Conservation (phyloP, 1,284 basidiomycete species). For the Coniferiporia weirii region DNA sequence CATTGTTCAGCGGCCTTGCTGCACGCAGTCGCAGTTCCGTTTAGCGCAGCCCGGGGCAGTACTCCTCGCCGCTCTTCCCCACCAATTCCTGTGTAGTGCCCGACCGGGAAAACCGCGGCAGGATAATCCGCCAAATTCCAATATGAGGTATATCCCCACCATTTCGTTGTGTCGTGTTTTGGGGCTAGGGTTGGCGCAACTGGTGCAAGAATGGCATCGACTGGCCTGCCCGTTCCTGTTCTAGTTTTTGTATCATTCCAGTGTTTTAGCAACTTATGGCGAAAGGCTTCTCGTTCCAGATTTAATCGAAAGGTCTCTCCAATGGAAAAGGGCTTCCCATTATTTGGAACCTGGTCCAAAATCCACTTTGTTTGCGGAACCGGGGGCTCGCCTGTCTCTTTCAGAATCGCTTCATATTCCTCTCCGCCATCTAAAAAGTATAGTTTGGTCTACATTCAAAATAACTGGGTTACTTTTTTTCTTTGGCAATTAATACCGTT, state of each 20-base stretch:
- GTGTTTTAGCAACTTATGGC: slow-evolving; percentile 38
- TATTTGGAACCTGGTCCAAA: slow-evolving; percentile 35
- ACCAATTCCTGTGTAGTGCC: slow-evolving; percentile 19
- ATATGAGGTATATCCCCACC: slow-evolving; percentile 49
- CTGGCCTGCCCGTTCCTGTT: slow-evolving; percentile 44
- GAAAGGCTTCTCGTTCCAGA: slow-evolving; percentile 39
- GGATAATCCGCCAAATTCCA: slow-evolving; percentile 57
- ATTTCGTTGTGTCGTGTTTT: slow-evolving; percentile 44
- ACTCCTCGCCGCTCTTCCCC: not conserved
- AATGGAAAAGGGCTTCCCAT: slow-evolving; percentile 32
- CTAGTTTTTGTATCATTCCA: slow-evolving; percentile 46
- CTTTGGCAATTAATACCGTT: not conserved
- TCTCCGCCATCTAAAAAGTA: slow-evolving; percentile 47
- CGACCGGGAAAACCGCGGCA: slow-evolving; percentile 48
- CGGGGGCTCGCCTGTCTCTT: slow-evolving; percentile 31
- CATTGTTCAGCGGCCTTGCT: slow-evolving; percentile 29
- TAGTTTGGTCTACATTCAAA: slow-evolving; percentile 35
- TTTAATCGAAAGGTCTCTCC: slow-evolving; percentile 41
- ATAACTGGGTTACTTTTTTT: not conserved
- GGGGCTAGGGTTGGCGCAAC: slow-evolving; percentile 47
- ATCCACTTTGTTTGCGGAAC: slow-evolving; percentile 47
- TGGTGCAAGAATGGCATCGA: slow-evolving; percentile 53
- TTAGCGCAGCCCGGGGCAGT: not conserved
- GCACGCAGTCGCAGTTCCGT: not conserved
- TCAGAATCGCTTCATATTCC: slow-evolving; percentile 39